These are phyloP conservation scores for Didymella glomerata DNA, from an alignment of 2,329 filamentous ascomycete species.

Conservation along the genomic window DNA sequence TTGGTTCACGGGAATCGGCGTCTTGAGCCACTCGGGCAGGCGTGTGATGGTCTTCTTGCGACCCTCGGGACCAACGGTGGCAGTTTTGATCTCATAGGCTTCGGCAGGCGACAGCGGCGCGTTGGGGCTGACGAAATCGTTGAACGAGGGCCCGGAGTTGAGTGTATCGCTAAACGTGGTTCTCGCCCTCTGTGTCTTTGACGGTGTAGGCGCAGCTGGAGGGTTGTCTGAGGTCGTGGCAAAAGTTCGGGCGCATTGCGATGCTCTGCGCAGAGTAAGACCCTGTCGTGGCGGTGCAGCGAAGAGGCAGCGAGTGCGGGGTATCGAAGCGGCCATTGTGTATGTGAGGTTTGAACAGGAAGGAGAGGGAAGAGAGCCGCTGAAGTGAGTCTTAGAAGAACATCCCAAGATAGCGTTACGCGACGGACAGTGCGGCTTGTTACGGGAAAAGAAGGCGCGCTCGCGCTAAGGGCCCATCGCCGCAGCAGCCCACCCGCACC, in stretches of 20 bases:
- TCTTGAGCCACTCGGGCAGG: conserved; percentile 94
- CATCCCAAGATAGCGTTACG: conserved; percentile 7
- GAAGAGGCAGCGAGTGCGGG: conserved; percentile 45
- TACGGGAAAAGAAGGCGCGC: not conserved
- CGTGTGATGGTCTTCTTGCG: conserved; percentile 74
- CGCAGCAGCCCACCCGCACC: too few relatives aligned
- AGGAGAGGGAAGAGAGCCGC: conserved; percentile 3
- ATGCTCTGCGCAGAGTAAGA: conserved; percentile 27
- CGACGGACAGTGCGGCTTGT: too few relatives aligned
- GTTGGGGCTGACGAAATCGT: conserved; percentile 65
- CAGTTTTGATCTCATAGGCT: conserved; percentile 68
- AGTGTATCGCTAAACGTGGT: conserved; percentile 70
- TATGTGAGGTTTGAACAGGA: not conserved
- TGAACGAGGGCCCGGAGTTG: conserved; percentile 70
- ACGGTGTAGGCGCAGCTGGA: conserved; percentile 30
- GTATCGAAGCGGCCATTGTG: conserved; percentile 46
- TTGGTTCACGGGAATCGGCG: conserved; percentile 82
- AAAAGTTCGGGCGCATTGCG: conserved; percentile 39
- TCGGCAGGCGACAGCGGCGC: conserved; percentile 58
- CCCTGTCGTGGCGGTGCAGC: conserved; percentile 31
- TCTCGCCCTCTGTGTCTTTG: conserved; percentile 51
- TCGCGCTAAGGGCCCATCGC: conserved; percentile 18
- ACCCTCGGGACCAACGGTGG: conserved; percentile 67
- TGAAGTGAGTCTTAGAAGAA: conserved; percentile 8
- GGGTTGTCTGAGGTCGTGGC: conserved; percentile 46